These are phyloP conservation scores for Aurantiochytrium sp. DNA, from an alignment of 108 stramenopile genomes.

Conservation along the genomic window DNA sequence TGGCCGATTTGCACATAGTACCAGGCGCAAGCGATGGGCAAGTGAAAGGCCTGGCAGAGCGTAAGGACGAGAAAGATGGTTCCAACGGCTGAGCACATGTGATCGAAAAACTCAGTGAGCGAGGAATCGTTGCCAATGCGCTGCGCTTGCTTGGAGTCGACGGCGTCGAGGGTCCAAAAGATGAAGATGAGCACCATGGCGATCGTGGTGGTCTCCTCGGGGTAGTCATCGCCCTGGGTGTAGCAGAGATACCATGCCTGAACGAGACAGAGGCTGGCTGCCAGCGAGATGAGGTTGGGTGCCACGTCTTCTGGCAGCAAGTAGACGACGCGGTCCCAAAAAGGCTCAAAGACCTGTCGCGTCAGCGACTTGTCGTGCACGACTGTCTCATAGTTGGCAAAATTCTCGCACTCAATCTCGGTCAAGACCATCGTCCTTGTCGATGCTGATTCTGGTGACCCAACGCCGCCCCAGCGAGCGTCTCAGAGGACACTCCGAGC, in stretches of 20 bases:
- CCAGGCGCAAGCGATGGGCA: constrained; percentile 63
- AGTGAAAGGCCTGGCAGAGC: constrained; percentile 67
- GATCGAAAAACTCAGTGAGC: constrained; percentile 75
- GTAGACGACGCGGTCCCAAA: constrained; percentile 53
- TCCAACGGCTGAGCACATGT: constrained; percentile 65
- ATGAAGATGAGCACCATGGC: constrained; percentile 61
- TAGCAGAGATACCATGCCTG: constrained; percentile 75
- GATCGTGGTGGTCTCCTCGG: constrained; percentile 65
- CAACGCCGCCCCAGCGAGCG: no score
- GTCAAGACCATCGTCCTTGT: constrained; percentile 56
- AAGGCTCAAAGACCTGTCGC: constrained; percentile 44
- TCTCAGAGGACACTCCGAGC: no score
- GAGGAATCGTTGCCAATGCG: constrained; percentile 70
- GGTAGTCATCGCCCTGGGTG: constrained; percentile 58
- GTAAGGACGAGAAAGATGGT: constrained; percentile 70
- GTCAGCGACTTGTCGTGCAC: constrained; percentile 65
- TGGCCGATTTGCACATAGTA: constrained; percentile 73
- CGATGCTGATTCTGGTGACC: no score
- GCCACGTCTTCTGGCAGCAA: constrained; percentile 66
- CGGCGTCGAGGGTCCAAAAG: constrained; percentile 61
- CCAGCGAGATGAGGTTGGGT: constrained; percentile 67
- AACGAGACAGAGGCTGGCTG: constrained; percentile 58
- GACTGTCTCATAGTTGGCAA: constrained; percentile 66
- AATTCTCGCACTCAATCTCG: constrained; percentile 67
- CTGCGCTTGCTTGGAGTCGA: constrained; percentile 64